Conservation (phyloP, 192 early-diverging fungal genomes). For the Lunasporangiospora selenospora region DNA sequence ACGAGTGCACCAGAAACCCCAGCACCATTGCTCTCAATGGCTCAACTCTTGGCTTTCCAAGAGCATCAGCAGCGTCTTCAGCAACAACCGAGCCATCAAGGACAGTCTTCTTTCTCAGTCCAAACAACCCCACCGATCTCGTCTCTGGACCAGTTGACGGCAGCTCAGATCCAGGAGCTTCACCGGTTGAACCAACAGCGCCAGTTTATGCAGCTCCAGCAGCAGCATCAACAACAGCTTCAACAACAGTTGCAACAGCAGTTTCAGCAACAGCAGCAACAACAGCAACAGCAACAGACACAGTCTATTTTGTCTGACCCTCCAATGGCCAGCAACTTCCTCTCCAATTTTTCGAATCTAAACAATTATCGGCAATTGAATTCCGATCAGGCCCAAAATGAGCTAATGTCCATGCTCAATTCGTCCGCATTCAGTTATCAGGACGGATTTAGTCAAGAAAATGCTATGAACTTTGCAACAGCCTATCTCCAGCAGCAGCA, state of each 20-base stretch:
- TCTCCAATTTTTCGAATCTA: constrained; percentile 33
- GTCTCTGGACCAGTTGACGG: constrained; percentile 15
- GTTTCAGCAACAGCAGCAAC: constrained; percentile 11
- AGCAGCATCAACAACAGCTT: constrained; percentile 16
- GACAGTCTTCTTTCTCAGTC: neutral
- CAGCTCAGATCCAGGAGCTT: constrained; percentile 41
- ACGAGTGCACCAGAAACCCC: neutral
- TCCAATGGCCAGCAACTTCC: neutral
- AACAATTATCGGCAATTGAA: constrained; percentile 42
- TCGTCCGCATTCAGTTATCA: constrained; percentile 30
- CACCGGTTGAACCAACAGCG: constrained; percentile 40
- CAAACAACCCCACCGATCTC: constrained; percentile 10
- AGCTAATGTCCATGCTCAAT: constrained; percentile 42
- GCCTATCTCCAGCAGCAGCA: constrained; percentile 37
- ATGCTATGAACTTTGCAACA: constrained; percentile 24
- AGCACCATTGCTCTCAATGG: constrained; percentile 13
- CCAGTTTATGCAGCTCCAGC: constrained; percentile 25
- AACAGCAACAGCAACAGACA: neutral
- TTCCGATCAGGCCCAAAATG: constrained; percentile 35
- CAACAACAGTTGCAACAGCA: constrained; percentile 11
- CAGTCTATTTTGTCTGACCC: constrained; percentile 1
- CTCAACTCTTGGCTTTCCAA: constrained; percentile 22
- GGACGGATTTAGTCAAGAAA: constrained; percentile 40
- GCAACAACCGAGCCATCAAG: constrained; percentile 16
- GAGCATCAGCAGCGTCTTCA: constrained; percentile 28